Conservation (phyloP, 192 early-diverging fungal species). For the Spinellus fusiger region DNA sequence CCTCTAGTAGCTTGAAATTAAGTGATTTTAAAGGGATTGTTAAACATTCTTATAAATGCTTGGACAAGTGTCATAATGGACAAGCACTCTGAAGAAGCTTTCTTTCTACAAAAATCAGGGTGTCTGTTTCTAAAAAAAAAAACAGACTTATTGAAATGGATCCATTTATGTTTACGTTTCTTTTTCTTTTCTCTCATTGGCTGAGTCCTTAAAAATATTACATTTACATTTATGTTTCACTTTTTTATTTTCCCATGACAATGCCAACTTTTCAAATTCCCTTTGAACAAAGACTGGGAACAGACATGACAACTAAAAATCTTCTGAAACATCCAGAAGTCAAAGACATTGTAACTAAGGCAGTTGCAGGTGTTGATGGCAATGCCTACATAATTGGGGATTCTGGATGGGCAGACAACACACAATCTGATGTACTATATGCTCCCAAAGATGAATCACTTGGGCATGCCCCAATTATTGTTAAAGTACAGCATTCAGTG, state of each 20-base stretch:
- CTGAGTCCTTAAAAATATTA: too few species aligned
- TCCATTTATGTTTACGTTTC: background rate
- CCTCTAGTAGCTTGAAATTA: too few species aligned
- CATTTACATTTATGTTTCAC: background rate
- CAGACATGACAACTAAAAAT: slow-evolving; percentile 12
- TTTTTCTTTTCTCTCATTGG: too few species aligned
- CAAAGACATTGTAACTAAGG: slow-evolving; percentile 3
- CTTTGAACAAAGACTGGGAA: slow-evolving; percentile 1
- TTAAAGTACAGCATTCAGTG: slow-evolving; percentile 5
- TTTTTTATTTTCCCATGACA: background rate
- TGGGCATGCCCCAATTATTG: background rate
- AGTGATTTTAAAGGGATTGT: too few species aligned
- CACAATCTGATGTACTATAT: slow-evolving; percentile 6
- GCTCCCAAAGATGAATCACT: slow-evolving; percentile 2
- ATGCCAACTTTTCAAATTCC: background rate
- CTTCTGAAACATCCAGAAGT: slow-evolving; percentile 2
- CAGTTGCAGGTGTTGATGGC: slow-evolving; percentile 2
- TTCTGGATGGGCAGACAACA: slow-evolving; percentile 2
- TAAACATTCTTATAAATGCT: too few species aligned
- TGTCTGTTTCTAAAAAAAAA: too few species aligned
- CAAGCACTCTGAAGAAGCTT: too few species aligned
- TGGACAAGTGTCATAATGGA: too few species aligned
- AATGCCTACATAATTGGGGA: slow-evolving; percentile 6
- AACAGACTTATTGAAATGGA: background rate
- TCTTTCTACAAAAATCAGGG: too few species aligned